Evolutionary conservation across 2,329 filamentous ascomycete species (phyloP), one percentile per base, ranked within the genome.

Genomic region (Tolypocladium album): DNA sequence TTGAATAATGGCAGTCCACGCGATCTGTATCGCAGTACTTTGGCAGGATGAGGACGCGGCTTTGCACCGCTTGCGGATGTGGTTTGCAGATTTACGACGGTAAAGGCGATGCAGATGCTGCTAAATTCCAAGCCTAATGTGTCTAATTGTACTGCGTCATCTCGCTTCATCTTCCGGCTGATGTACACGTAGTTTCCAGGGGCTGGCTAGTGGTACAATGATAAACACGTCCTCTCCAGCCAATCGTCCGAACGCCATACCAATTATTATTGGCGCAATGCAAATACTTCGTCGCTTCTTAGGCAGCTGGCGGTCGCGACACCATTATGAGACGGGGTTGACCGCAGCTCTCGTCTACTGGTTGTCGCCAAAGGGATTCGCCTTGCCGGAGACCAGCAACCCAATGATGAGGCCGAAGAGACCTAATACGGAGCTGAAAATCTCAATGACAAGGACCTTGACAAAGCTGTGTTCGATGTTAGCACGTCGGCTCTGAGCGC

Each of bases 391-490:
- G 58, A 97, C 83, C 65, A 99, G 81, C 59, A 99, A 83, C 55
- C 95, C 94, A 67, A 99, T 87, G 70, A 99, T 99, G 64, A 99
- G 82, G 61, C 94, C 95, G 70, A 99, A 99, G 4, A 99, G 85
- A 64, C 95, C 94, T 13, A 99, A 82, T 56, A 99, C 93, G 47
- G 93, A 97, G 73, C 92, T 97, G 81, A 99, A 99, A 74, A 99
- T 99, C 77, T 99, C 95, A 70, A 99, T 95, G 67, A 99, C 93
- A 58, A 99, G 86, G 67, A 99, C 96, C 79, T 96, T 97, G 77
- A 99, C 93, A 76, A 99, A 99, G 59, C 92, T 96, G 60, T 9
- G 58, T 15, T 11, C 5, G 11, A 3, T 20, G 62, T 75, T 61
- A 73, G 68, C 39, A 65, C 8, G 40, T 2, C 31, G 12, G 20